Evolutionary conservation across 169 alveolate species (phyloP), one percentile per base, ranked within the genome.

Genomic region (Eimeria maxima): DNA sequence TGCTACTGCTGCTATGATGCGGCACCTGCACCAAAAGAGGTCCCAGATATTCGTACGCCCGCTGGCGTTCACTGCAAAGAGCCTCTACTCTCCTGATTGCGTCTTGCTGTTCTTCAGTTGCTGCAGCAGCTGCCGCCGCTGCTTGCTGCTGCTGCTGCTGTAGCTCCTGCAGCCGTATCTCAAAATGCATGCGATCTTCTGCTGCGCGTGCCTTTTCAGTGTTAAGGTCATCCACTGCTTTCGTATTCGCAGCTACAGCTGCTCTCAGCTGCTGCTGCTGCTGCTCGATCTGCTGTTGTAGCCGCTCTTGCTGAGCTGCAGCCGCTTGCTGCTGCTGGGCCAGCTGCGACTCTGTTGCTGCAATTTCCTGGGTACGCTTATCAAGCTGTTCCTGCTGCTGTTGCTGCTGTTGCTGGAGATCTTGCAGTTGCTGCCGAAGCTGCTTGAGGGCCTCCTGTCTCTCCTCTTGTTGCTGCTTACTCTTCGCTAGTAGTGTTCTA

Each of bases 201-300:
- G 93, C 93, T 60, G 93, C 93, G 27, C 93, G 93, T 13, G 93
- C 93, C 73, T 63, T 87, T 63, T 87, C 83, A 38, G 93, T 87
- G 65, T 87, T 87, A 42, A 87, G 81, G 45, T 87, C 71, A 18
- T 87, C 93, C 22, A 44, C 8, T n/a, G 93, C 83, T 38, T 87
- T 63, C 11, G 81, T 87, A 71, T 24, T 87, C 55, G 93, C 78
- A 24, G 93, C 93, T 29, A 87, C 24, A 60, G 93, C 78, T 20
- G 93, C 93, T 47, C 93, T 57, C 4, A 87, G 63, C 81, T 87
- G 93, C 81, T 87, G 93, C 44, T 87, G 93, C 93, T 63, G 93
- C 65, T 87, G 81, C 45, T 87, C 93, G 14, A 87, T 33, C 57
- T 83, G 91, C 24, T 83, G 91, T 67, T 83, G 74, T 18, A 83